Percentiles rank a stretch among this genome's conserved stretches.
Evolutionary conservation across 176 grass and related monocot genomes (phyloP).

Genomic region (Zea mays): DNA sequence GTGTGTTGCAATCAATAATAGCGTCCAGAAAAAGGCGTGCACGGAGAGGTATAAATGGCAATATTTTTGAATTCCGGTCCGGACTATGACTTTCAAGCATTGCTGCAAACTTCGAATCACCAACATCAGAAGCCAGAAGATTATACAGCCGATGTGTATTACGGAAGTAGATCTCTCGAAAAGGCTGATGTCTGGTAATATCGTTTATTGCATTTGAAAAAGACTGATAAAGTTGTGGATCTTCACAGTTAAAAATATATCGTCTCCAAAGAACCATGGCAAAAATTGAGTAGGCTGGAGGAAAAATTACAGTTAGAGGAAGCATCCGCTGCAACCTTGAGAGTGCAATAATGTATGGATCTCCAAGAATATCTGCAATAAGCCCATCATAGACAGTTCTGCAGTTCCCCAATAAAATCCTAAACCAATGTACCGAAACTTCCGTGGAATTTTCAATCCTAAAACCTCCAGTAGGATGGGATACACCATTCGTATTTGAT

Average conservation of each 20-base stretch:
- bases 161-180: constrained; percentile 82
- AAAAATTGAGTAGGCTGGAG: constrained; percentile 91
- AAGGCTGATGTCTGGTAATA: constrained; percentile 81
- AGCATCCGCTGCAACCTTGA: constrained; percentile 85
- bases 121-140: constrained; percentile 74
- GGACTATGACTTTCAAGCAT: constrained; percentile 68
- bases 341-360: constrained; percentile 82
- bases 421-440: constrained; percentile 89
- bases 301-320: constrained; percentile 67
- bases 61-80: constrained; percentile 77
- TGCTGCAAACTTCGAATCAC: constrained; percentile 90
- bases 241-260: constrained; percentile 82
- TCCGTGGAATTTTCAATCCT: constrained; percentile 73
- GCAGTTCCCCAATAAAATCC: constrained; percentile 84
- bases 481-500: constrained; percentile 70
- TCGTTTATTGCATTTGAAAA: constrained; percentile 67
- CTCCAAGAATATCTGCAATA: constrained; percentile 87
- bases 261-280: constrained; percentile 89
- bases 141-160: constrained; percentile 78
- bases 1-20: constrained; percentile 84
- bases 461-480: constrained; percentile 52
- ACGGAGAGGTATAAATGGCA: constrained; percentile 80
- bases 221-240: constrained; percentile 67
- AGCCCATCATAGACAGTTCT: constrained; percentile 84
- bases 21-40: constrained; percentile 89